Conservation (phyloP, 805 yeast genomes). For the Ogataea zsoltii region DNA sequence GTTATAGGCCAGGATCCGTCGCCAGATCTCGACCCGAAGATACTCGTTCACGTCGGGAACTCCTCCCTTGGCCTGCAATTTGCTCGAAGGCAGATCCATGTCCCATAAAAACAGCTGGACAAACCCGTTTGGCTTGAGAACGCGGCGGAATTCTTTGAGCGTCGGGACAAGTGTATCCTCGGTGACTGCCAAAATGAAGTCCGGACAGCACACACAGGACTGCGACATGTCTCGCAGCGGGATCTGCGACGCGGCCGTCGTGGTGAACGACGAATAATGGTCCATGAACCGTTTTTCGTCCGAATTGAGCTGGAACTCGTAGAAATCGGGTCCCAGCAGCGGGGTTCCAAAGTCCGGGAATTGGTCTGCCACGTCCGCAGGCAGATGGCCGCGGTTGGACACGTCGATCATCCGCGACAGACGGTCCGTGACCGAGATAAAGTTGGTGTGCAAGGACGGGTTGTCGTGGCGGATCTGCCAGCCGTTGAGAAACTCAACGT, state of each 20-base stretch:
- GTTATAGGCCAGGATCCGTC: constrained; percentile 18
- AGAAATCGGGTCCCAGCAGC: constrained; percentile 23
- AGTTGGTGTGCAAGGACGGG: constrained; percentile 28
- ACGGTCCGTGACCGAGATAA: constrained; percentile 27
- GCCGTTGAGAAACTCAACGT: constrained; percentile 35
- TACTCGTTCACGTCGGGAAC: constrained; percentile 17
- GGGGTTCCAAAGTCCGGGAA: constrained; percentile 27
- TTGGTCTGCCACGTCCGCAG: constrained; percentile 12
- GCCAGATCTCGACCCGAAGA: constrained; percentile 25
- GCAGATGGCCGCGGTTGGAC: constrained; percentile 25
- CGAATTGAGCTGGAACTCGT: constrained; percentile 17
- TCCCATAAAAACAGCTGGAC: constrained; percentile 33
- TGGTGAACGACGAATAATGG: constrained; percentile 36
- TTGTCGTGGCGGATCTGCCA: constrained; percentile 36
- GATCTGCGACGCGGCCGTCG: constrained; percentile 23
- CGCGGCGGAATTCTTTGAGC: constrained; percentile 31
- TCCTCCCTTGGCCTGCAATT: not conserved
- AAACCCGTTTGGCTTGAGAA: constrained; percentile 33
- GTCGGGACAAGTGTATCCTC: constrained; percentile 21
- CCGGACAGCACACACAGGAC: constrained; percentile 30
- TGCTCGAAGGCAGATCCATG: constrained; percentile 15
- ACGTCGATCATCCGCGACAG: constrained; percentile 26
- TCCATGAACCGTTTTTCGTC: constrained; percentile 28
- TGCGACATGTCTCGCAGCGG: constrained; percentile 33
- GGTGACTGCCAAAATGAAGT: constrained; percentile 23